Evolutionary conservation across 176 grass and related monocot species (phyloP).

Genomic region (Elaeis guineensis): DNA sequence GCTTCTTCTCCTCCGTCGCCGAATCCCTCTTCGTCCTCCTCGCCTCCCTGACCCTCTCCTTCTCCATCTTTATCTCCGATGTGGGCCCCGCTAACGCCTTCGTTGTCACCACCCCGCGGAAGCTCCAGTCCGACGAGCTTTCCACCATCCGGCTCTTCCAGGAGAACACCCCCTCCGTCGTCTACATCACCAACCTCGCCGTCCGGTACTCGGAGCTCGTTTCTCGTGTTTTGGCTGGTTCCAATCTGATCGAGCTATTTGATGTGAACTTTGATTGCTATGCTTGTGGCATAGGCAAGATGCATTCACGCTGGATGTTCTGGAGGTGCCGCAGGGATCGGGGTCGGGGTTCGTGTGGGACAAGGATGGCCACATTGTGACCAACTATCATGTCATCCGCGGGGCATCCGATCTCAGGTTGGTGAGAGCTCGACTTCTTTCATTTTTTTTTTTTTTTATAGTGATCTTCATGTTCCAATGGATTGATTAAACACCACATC

Average conservation of each 20-base stretch:
- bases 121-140: slow-evolving; percentile 89
- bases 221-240: too few species aligned
- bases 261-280: not conserved
- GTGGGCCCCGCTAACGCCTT: slow-evolving; percentile 57
- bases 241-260: too few species aligned
- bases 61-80: slow-evolving; percentile 57
- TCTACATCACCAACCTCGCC: slow-evolving; percentile 98
- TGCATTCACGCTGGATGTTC: slow-evolving; percentile 92
- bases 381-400: slow-evolving; percentile 94
- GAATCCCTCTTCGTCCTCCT: slow-evolving; percentile 46
- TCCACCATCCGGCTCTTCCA: slow-evolving; percentile 93
- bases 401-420: slow-evolving; percentile 92
- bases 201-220: slow-evolving; percentile 24
- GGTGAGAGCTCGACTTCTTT: not conserved
- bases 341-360: slow-evolving; percentile 98
- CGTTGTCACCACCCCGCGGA: slow-evolving; percentile 63
- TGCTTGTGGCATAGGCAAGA: slow-evolving; percentile 55
- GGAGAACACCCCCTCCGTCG: slow-evolving; percentile 94
- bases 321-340: slow-evolving; percentile 95
- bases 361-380: slow-evolving; percentile 72
- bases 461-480: not conserved
- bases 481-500: too few species aligned
- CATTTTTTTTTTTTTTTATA: not conserved
- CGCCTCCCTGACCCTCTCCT: slow-evolving; percentile 45
- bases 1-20: slow-evolving; percentile 41